Conservation (phyloP, 179 eudicot species). For the Sideroxylon spinosum region DNA sequence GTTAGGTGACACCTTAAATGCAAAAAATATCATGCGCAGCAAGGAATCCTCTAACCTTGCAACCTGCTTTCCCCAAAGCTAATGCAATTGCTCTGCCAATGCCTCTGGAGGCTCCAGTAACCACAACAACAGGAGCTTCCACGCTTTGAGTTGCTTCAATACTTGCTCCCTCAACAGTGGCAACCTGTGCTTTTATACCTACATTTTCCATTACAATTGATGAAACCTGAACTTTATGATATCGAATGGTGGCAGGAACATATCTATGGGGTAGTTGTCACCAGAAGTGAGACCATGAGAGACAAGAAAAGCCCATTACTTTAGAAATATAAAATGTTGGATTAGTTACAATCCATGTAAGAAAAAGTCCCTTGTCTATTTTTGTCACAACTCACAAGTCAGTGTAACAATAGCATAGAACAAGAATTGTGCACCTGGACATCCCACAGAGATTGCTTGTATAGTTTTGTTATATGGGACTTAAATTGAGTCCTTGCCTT, state of each 20-base stretch:
- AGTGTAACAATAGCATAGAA: neutral
- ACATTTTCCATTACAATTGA: constrained; percentile 15
- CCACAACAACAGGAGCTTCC: constrained; percentile 80
- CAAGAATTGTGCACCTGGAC: neutral
- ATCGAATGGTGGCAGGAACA: neutral
- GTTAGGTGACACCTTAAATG: neutral
- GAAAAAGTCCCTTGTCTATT: neutral
- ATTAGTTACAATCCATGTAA: neutral
- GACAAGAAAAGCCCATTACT: neutral
- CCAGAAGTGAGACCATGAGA: neutral
- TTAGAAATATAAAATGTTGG: neutral
- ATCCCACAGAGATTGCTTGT: neutral
- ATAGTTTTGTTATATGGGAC: neutral
- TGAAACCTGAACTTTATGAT: neutral
- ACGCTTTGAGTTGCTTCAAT: constrained; percentile 36
- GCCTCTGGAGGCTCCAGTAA: constrained; percentile 96
- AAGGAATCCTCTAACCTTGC: constrained; percentile 54
- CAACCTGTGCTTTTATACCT: constrained; percentile 70
- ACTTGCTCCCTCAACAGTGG: constrained; percentile 52
- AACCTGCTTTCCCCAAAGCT: constrained; percentile 86
- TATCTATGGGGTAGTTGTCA: neutral
- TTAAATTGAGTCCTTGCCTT: neutral
- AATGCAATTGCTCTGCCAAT: constrained; percentile 85
- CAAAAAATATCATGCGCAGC: neutral
- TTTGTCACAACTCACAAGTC: neutral